phyloP scores from a whole-genome alignment of 345 rosid species.

The Citrus trifoliata region DNA sequence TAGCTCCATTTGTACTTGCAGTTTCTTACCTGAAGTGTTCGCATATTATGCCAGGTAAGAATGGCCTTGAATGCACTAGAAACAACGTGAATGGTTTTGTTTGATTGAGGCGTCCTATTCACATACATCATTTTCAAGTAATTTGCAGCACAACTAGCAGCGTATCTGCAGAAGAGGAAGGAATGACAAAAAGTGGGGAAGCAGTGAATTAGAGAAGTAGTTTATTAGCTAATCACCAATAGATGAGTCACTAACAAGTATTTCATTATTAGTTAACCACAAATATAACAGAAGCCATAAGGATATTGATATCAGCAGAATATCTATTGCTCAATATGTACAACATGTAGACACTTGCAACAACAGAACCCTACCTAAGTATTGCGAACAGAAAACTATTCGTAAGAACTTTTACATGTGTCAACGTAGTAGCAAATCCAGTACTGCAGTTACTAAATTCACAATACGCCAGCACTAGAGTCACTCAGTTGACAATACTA shows the following conservation, averaged over 20 bases:
- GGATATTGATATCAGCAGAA: background rate
- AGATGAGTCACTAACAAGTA: background rate
- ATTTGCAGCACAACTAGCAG: constrained; percentile 74
- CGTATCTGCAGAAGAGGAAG: constrained; percentile 47
- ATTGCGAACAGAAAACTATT: background rate
- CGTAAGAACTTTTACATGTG: background rate
- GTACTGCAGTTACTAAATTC: background rate
- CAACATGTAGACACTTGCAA: background rate
- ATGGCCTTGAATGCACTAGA: constrained; percentile 85
- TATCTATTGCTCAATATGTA: background rate
- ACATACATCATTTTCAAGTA: constrained; percentile 71
- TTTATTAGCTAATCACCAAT: background rate
- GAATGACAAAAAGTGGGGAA: background rate
- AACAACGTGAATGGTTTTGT: constrained; percentile 72
- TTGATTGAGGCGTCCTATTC: constrained; percentile 77
- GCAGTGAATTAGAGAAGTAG: background rate
- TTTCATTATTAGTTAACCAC: background rate
- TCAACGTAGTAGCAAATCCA: background rate
- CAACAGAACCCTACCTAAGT: background rate
- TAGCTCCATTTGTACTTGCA: background rate
- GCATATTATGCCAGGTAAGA: constrained; percentile 89
- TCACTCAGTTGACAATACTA: background rate
- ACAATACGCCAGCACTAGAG: background rate
- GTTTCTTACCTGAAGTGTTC: constrained; percentile 79
- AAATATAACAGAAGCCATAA: background rate